phyloP scores from a whole-genome alignment of 2,329 filamentous ascomycete genomes.

The Cladorrhinum sp. region DNA sequence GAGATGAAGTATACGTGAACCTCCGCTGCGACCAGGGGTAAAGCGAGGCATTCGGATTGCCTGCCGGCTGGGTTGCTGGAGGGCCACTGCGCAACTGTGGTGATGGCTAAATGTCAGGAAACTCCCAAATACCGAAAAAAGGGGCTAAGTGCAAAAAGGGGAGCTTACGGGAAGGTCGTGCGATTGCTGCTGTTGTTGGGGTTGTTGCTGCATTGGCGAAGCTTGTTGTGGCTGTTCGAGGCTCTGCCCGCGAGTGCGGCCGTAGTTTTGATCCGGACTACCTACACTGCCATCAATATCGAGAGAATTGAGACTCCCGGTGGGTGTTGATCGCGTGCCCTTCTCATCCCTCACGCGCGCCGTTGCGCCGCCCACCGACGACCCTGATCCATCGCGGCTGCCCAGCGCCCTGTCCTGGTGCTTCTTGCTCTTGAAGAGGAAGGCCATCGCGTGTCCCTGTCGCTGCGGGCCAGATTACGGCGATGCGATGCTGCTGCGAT shows the following conservation, averaged over 20 bases:
- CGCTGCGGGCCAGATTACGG: slow-evolving; percentile 38
- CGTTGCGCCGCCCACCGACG: slow-evolving; percentile 48
- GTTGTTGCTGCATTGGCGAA: slow-evolving; percentile 45
- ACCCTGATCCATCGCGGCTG: slow-evolving; percentile 54
- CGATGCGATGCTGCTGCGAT: slow-evolving; percentile 7
- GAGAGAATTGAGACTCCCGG: slow-evolving; percentile 73
- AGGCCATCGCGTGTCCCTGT: slow-evolving; percentile 60
- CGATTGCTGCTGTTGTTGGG: slow-evolving; percentile 37
- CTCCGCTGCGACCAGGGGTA: slow-evolving; percentile 96
- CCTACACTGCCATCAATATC: slow-evolving; percentile 54
- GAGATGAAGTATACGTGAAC: slow-evolving; percentile 77
- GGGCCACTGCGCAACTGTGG: slow-evolving; percentile 54
- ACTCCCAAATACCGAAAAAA: slow-evolving; percentile 11
- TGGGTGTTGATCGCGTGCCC: slow-evolving; percentile 63
- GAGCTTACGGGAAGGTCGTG: slow-evolving; percentile 43
- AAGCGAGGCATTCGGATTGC: slow-evolving; percentile 69
- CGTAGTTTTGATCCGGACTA: slow-evolving; percentile 63
- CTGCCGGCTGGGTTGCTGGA: slow-evolving; percentile 29
- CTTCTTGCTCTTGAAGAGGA: slow-evolving; percentile 81
- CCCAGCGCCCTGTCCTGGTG: slow-evolving; percentile 60
- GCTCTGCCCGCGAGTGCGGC: slow-evolving; percentile 53
- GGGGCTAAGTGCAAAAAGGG: neutral
- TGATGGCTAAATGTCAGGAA: slow-evolving; percentile 8
- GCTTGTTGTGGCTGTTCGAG: slow-evolving; percentile 47
- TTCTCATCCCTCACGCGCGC: slow-evolving; percentile 56